Percentiles rank a stretch among this genome's conserved stretches.
phyloP scores from a whole-genome alignment of 306 rosid genomes.

The Pterocarpus macrocarpus region DNA sequence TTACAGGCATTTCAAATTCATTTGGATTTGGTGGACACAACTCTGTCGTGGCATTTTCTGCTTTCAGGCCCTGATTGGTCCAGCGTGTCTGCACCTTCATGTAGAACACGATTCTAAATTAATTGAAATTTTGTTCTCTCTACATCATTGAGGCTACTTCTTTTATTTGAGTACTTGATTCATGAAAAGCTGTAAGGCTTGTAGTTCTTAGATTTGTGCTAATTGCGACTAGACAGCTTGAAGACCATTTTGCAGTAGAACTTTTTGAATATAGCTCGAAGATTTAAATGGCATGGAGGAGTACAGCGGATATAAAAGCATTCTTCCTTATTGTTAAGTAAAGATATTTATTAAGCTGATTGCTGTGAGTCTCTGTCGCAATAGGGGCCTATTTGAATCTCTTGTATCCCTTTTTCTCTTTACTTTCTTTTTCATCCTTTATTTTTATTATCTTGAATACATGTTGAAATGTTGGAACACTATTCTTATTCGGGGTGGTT shows the following conservation, averaged over 20 bases:
- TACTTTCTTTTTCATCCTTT: background rate
- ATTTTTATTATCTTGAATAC: background rate
- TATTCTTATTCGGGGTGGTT: background rate
- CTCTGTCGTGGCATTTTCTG: constrained; percentile 93
- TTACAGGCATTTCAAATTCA: constrained; percentile 91
- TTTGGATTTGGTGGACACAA: constrained; percentile 99
- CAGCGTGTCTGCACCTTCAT: constrained; percentile 50
- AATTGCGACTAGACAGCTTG: constrained; percentile 38
- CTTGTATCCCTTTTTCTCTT: background rate
- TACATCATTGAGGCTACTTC: constrained; percentile 61
- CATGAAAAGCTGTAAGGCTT: constrained; percentile 47
- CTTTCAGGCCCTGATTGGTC: constrained; percentile 80
- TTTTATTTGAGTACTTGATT: constrained; percentile 43
- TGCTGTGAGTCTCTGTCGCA: background rate
- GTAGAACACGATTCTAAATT: constrained; percentile 52
- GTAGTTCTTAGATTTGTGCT: constrained; percentile 45
- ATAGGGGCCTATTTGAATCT: constrained; percentile 17
- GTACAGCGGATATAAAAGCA: constrained; percentile 34
- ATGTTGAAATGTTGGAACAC: background rate
- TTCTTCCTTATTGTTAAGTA: constrained; percentile 36
- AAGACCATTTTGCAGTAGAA: constrained; percentile 42
- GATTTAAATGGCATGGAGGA: constrained; percentile 39
- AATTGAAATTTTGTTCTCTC: constrained; percentile 57
- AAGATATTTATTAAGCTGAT: background rate
- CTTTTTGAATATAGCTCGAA: constrained; percentile 29